phyloP scores from a whole-genome alignment of 1,284 basidiomycete genomes.

The Cryptococcus sp. region DNA sequence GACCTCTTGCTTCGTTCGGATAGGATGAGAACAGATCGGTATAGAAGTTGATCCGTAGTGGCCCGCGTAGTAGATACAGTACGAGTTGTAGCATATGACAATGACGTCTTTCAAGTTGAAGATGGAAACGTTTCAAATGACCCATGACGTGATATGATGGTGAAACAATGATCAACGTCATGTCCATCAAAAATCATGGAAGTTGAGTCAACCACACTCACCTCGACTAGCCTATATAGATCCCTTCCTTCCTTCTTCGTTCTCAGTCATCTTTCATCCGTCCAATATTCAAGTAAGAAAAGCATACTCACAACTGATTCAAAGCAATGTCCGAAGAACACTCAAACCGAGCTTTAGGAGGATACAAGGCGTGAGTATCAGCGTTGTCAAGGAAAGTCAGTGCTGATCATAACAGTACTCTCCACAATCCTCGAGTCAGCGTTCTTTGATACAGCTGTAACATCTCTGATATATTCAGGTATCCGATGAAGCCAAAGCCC shows the following conservation, averaged over 20 bases:
- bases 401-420: neutral
- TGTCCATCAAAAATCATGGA: neutral
- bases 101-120: neutral
- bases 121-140: too few relatives aligned
- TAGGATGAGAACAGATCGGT: neutral
- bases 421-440: constrained; percentile 11
- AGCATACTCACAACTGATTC: neutral
- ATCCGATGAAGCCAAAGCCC: constrained; percentile 10
- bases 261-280: neutral
- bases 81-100: neutral
- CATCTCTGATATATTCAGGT: neutral
- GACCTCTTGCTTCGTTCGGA: neutral
- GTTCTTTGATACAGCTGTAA: too few relatives aligned
- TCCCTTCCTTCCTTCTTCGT: neutral
- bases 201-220: neutral
- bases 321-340: constrained; percentile 10
- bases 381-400: neutral
- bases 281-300: neutral
- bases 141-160: neutral
- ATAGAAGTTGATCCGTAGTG: neutral
- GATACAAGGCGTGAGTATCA: constrained; percentile 25
- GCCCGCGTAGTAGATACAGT: neutral
- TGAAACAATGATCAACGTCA: neutral
- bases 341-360: constrained; percentile 17
- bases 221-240: neutral